These are phyloP conservation scores for Platanus orientalis DNA, from an alignment of 164 flowering plant genomes.

Conservation along the genomic window DNA sequence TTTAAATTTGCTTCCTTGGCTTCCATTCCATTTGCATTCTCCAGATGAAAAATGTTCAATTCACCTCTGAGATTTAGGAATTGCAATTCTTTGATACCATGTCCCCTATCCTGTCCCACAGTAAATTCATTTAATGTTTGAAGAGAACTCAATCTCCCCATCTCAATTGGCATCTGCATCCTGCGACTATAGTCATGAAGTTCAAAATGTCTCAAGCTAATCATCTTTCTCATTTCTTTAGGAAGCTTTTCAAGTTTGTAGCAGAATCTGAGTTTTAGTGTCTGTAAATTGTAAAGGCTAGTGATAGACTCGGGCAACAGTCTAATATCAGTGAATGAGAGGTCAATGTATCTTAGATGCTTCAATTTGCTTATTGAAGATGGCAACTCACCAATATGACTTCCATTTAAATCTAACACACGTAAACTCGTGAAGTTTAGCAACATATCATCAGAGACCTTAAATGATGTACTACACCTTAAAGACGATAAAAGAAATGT, in stretches of 20 bases:
- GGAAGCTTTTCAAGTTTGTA: background rate
- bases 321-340: too few relatives aligned
- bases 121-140: background rate
- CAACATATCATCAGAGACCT: background rate
- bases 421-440: background rate
- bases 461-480: too few relatives aligned
- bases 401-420: background rate
- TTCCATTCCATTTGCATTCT: too few relatives aligned
- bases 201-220: too few relatives aligned
- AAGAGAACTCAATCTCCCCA: too few relatives aligned
- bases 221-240: too few relatives aligned
- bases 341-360: background rate
- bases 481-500: background rate
- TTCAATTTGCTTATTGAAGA: background rate
- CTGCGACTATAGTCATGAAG: background rate
- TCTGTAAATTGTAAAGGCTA: too few relatives aligned
- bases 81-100: background rate
- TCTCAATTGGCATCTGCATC: too few relatives aligned
- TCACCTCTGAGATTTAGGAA: background rate
- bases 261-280: background rate
- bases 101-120: background rate
- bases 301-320: too few relatives aligned
- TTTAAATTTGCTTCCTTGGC: too few relatives aligned
- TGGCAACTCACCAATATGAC: background rate
- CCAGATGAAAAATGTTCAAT: background rate